These are phyloP conservation scores for Podospora fimiseda DNA, from an alignment of 495 filamentous ascomycete species.

Conservation along the genomic window DNA sequence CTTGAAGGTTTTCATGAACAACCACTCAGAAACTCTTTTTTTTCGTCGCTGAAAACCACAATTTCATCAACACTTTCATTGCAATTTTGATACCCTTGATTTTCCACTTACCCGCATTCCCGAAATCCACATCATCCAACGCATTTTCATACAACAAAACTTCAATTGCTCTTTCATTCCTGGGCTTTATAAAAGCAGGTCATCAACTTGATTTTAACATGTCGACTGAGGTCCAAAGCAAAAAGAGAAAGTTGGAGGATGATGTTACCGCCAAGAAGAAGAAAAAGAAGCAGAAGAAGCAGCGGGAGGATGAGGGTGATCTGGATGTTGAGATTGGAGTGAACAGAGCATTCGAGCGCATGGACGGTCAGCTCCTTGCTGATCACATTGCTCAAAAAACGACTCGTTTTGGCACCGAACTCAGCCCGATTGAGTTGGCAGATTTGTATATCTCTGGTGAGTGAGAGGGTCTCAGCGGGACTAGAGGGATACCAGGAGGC, in stretches of 20 bases:
- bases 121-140: neutral
- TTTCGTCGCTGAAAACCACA: neutral
- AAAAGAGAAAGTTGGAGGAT: constrained; percentile 34
- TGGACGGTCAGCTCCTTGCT: constrained; percentile 76
- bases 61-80: neutral
- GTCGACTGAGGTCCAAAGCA: constrained; percentile 20
- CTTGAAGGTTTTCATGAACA: neutral
- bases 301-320: constrained; percentile 50
- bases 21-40: neutral
- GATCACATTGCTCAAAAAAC: constrained; percentile 79
- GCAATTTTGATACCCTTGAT: neutral
- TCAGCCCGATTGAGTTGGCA: constrained; percentile 75
- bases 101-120: no score
- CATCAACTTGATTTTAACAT: constrained; percentile 6
- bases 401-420: constrained; percentile 65
- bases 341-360: constrained; percentile 70
- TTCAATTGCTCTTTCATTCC: neutral
- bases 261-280: constrained; percentile 33
- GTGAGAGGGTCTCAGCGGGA: constrained; percentile 7
- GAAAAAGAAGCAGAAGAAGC: constrained; percentile 51
- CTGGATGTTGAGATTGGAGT: constrained; percentile 59
- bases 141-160: neutral
- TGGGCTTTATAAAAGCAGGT: neutral
- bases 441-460: constrained; percentile 77
- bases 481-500: neutral